Percentiles rank a stretch among this genome's conserved stretches.
Evolutionary conservation across 148 eudicot genomes (phyloP).

Genomic region (Suaeda aralocaspica): DNA sequence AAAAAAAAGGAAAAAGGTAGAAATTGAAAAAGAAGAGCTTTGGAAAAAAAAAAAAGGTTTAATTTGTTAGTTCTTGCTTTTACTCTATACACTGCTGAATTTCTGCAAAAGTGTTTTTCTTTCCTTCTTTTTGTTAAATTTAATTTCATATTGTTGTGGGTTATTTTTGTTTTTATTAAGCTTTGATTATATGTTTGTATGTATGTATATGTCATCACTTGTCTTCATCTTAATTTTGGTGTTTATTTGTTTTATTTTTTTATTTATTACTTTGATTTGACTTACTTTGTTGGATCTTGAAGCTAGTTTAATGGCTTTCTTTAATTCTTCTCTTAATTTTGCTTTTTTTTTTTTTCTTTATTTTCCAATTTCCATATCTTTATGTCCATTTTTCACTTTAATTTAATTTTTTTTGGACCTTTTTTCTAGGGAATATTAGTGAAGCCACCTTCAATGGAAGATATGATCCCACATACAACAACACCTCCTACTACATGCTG

Average conservation of each 20-base stretch:
- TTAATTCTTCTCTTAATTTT: neutral
- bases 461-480: constrained; percentile 36
- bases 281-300: constrained; percentile 32
- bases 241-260: constrained; percentile 2
- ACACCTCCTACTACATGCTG: neutral
- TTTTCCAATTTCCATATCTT: neutral
- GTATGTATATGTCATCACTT: neutral
- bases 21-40: neutral
- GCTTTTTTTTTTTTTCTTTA: neutral
- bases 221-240: constrained; percentile 20
- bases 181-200: constrained; percentile 9
- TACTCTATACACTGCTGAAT: constrained; percentile 16
- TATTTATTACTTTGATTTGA: neutral
- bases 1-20: neutral
- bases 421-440: constrained; percentile 54
- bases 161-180: constrained; percentile 29
- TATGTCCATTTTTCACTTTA: too few species aligned
- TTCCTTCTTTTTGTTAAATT: neutral
- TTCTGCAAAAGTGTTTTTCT: constrained; percentile 25
- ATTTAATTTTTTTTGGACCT: constrained; percentile 6
- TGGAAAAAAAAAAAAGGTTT: constrained; percentile 18
- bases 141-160: constrained; percentile 16
- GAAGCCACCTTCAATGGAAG: constrained; percentile 69
- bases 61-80: constrained; percentile 27
- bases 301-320: constrained; percentile 5